phyloP scores from a whole-genome alignment of 495 filamentous ascomycete genomes.

The Aspergillus mulundensis region DNA sequence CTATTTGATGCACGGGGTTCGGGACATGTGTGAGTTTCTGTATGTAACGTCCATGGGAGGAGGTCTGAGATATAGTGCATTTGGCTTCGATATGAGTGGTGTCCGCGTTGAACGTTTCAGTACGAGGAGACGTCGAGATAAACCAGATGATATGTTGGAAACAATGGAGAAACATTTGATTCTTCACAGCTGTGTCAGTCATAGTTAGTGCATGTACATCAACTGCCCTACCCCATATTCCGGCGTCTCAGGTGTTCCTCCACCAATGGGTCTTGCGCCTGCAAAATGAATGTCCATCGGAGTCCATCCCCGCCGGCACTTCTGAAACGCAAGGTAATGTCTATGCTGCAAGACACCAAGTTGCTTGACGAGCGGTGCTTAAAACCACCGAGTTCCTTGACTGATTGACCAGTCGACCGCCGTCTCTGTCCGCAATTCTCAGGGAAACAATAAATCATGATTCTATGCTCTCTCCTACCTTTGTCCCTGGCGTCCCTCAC shows the following conservation, averaged over 20 bases:
- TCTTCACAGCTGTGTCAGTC: not conserved
- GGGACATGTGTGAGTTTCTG: slow-evolving; percentile 18
- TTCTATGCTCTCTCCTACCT: slow-evolving; percentile 16
- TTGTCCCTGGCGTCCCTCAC: slow-evolving; percentile 22
- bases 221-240: not conserved
- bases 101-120: not conserved
- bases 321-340: not conserved
- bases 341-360: not conserved
- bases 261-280: slow-evolving; percentile 15
- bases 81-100: slow-evolving; percentile 12
- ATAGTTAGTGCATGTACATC: not conserved
- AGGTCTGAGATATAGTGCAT: slow-evolving; percentile 18
- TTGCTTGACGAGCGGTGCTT: not conserved
- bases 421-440: not conserved
- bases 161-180: slow-evolving; percentile 1
- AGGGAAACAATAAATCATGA: slow-evolving; percentile 14
- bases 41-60: slow-evolving; percentile 15
- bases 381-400: not conserved
- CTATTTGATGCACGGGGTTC: slow-evolving; percentile 15
- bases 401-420: not conserved
- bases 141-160: slow-evolving; percentile 9
- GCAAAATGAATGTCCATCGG: not conserved
- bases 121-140: not conserved
- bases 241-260: slow-evolving; percentile 13
- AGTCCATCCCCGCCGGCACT: not conserved